Evolutionary conservation across 176 grass and related monocot species (phyloP), one percentile per base, ranked within the genome.

Genomic region (Pontederia crassipes): DNA sequence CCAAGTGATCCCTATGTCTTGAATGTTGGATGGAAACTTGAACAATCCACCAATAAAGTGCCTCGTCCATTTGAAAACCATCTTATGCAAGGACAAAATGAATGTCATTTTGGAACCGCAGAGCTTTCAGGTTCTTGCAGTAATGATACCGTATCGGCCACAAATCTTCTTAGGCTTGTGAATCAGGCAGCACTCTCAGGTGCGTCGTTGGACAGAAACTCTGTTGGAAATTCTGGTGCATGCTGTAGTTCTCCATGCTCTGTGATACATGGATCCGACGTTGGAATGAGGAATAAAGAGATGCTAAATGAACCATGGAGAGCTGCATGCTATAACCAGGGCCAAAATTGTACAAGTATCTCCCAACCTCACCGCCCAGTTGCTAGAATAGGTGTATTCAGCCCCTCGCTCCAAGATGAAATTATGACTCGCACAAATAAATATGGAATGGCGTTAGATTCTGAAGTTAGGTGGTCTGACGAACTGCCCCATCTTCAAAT

Each of bases 111-210:
- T 72, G 77, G 68, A 73, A 76, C 70, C 55, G 10, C 12, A 52
- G 54, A 61, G 45, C 47, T 78, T 28, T 46, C 46, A 46, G 45
- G 70, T 65, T 29, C 75, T 9, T 75, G 77, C 69, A 72, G 45
- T 65, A 88, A 73, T 27, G 84, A 88, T 61, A 15, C 67, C 52
- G 78, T 97, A 65, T 68, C 76, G 35, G 74, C 76, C 9, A 74
- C 80, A 28, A 73, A 83, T 77, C 79, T 88, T 55, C 75, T 88
- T 64, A 79, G 75, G 61, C 64, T 85, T 10, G 73, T 90, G 61
- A 78, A 97, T 72, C 55, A 74, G 58, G 74, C 74, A 63, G 80
- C 58, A 10, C 35, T n/a, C 13, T 53, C 64, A 35, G 52, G 72
- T 68, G 57, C 55, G 65, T 59, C 48, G 12, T 65, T 64, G 54